Evolutionary conservation across 768 basidiomycete species (phyloP), one percentile per base, ranked within the genome.

Genomic region (Trametes punicea): DNA sequence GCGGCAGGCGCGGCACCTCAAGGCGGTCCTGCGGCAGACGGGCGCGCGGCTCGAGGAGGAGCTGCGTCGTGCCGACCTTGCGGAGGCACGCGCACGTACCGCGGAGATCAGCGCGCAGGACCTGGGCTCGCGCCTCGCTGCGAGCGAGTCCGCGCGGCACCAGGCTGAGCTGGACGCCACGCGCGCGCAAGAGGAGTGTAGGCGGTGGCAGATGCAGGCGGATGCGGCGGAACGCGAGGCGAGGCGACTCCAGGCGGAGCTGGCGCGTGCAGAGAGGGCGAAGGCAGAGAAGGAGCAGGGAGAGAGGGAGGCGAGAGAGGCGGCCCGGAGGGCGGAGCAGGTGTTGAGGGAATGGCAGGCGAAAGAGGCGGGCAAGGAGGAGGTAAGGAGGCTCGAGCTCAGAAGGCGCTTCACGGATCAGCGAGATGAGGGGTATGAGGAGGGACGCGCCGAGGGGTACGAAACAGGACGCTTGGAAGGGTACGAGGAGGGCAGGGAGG

Each of bases 41-140:
- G 75, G 76, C 18, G 81, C 82, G 49, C 75, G 77, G 45, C 72
- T 88, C 34, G 80, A 85, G 63, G 70, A 75, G 44, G 84, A 85
- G 71, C 78, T 75, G 50, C 75, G 76, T 25, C 72, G 81, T 44
- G 81, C 78, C n/a, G 78, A 80, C 41, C 74, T 78, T 33, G 79
- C 79, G 0, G 75, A 75, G 31, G 60, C 71, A 36, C 77, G 82
- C 38, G 83, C 80, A 40, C 77, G 78, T 45, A 73, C 70, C 41
- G 77, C 83, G 26, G 83, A 84, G 67, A 63, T 67, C n/a, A 70
- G 72, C 47, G 75, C 75, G 47, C 75, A 68, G 42, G 79, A 81
- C 33, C 63, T 75, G 16, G 56, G 69, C 13, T 63, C 67, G 7
- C 73, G 75, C 26, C 68, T 76, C 4, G 69, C 69, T 8, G 66